phyloP scores from a whole-genome alignment of 495 filamentous ascomycete species.

The Penicillium simplicissimum region DNA sequence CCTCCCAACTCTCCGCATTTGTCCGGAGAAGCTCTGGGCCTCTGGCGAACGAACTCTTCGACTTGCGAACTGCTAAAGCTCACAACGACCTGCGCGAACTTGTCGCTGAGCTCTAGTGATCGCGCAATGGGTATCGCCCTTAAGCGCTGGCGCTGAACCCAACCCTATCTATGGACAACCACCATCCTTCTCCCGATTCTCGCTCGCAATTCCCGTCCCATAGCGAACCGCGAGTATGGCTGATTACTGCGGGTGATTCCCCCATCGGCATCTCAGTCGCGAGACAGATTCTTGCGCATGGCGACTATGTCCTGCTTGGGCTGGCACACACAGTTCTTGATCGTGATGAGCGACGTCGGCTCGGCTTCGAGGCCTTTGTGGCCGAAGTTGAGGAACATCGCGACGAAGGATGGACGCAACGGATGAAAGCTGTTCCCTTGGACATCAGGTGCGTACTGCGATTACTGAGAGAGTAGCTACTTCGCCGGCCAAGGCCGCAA shows the following conservation, averaged over 20 bases:
- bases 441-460: slow-evolving; percentile 49
- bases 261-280: slow-evolving; percentile 75
- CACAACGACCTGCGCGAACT: background rate
- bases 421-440: slow-evolving; percentile 46
- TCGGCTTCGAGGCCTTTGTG: slow-evolving; percentile 54
- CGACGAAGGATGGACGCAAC: slow-evolving; percentile 45
- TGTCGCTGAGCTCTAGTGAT: slow-evolving; percentile 10
- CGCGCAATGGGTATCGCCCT: slow-evolving; percentile 38
- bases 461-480: background rate
- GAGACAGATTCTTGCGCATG: slow-evolving; percentile 75
- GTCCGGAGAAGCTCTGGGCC: background rate
- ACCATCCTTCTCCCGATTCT: slow-evolving; percentile 35
- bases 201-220: slow-evolving; percentile 59
- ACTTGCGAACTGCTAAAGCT: background rate
- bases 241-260: slow-evolving; percentile 79
- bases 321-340: slow-evolving; percentile 57
- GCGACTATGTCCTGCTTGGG: slow-evolving; percentile 82
- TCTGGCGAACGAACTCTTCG: background rate
- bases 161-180: slow-evolving; percentile 38
- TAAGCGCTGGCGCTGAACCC: slow-evolving; percentile 27
- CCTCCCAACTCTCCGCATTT: slow-evolving; percentile 18
- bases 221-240: slow-evolving; percentile 72
- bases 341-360: slow-evolving; percentile 44
- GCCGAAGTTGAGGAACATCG: slow-evolving; percentile 71
- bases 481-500: too few species aligned